A percentile compares a stretch with the other conserved stretches of the same genome.
Conservation (phyloP, 2,329 filamentous ascomycete species). For the Ophiocordyceps camponoti-saundersi region DNA sequence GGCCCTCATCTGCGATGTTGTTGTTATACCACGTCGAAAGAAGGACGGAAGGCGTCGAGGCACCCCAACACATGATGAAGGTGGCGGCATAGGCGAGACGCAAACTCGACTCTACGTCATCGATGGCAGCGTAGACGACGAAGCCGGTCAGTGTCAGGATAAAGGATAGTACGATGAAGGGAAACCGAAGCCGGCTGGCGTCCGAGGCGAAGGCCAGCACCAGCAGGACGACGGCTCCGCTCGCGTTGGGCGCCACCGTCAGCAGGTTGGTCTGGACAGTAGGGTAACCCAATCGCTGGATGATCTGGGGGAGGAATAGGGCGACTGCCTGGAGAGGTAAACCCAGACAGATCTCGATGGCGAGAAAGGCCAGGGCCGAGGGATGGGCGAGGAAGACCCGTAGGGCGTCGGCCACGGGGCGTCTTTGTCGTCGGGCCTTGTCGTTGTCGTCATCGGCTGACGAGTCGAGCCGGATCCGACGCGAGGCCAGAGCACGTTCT, state of each 20-base stretch:
- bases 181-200: slow-evolving; percentile 46
- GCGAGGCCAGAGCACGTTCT: slow-evolving; percentile 51
- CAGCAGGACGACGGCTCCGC: slow-evolving; percentile 55
- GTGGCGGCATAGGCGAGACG: slow-evolving; percentile 56
- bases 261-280: slow-evolving; percentile 55
- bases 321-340: slow-evolving; percentile 38
- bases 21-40: slow-evolving; percentile 58
- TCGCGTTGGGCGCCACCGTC: slow-evolving; percentile 65
- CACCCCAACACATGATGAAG: slow-evolving; percentile 76
- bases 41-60: slow-evolving; percentile 55
- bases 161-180: slow-evolving; percentile 60
- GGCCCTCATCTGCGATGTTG: slow-evolving; percentile 63
- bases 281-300: slow-evolving; percentile 27
- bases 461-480: slow-evolving; percentile 60
- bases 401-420: slow-evolving; percentile 31
- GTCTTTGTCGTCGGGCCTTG: slow-evolving; percentile 14
- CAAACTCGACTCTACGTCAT: slow-evolving; percentile 41
- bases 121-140: slow-evolving; percentile 59
- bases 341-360: slow-evolving; percentile 41
- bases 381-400: slow-evolving; percentile 30
- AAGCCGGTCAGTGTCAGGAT: slow-evolving; percentile 61
- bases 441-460: slow-evolving; percentile 40
- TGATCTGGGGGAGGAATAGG: slow-evolving; percentile 38
- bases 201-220: slow-evolving; percentile 59
- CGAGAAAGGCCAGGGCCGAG: slow-evolving; percentile 29